These are phyloP conservation scores for Arctium minus DNA, from an alignment of 129 eudicot species.

Conservation along the genomic window DNA sequence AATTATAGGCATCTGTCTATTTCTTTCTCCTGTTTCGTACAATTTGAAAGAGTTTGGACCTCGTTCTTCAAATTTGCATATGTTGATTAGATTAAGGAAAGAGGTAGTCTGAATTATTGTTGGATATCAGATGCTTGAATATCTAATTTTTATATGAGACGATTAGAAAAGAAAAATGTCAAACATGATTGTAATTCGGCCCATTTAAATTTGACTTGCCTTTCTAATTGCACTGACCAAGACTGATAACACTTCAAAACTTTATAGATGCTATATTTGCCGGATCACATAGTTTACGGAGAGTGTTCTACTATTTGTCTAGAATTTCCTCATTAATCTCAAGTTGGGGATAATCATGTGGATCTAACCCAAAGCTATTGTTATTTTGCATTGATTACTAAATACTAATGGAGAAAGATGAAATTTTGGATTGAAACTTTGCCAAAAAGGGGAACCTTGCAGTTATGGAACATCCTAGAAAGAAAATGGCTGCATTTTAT, in stretches of 20 bases:
- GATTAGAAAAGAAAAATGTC: background rate
- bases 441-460: background rate
- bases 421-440: background rate
- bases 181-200: background rate
- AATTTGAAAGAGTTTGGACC: too few species aligned
- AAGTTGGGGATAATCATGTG: conserved; percentile 1
- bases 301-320: background rate
- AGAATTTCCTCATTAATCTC: background rate
- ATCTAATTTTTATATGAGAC: background rate
- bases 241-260: background rate
- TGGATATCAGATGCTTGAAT: background rate
- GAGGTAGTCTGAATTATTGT: background rate
- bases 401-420: background rate
- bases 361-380: background rate
- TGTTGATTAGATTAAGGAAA: conserved; percentile 11
- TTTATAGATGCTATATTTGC: background rate
- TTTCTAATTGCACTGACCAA: background rate
- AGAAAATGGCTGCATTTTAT: background rate
- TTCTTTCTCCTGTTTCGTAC: background rate
- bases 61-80: background rate
- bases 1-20: background rate
- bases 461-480: background rate
- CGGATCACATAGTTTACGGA: background rate
- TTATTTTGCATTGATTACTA: background rate
- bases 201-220: background rate